A percentile compares a stretch with the other conserved stretches of the same genome.
These are phyloP conservation scores for Dissoconium aciculare DNA, from an alignment of 2,329 filamentous ascomycete species.

Conservation along the genomic window DNA sequence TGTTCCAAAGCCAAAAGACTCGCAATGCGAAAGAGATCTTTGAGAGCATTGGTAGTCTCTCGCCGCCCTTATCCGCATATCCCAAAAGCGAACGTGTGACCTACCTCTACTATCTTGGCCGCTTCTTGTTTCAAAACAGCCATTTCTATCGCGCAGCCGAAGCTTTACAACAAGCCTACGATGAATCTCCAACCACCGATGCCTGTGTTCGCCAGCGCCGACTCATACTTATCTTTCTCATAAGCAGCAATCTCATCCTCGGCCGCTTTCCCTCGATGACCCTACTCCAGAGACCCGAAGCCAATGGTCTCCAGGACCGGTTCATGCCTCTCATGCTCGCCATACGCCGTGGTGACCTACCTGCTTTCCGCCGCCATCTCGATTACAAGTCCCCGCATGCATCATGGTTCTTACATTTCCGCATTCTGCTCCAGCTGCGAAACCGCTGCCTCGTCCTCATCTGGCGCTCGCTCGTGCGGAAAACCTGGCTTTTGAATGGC, in stretches of 20 bases:
- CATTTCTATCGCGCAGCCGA: constrained; percentile 65
- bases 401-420: constrained; percentile 60
- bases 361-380: constrained; percentile 56
- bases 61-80: constrained; percentile 66
- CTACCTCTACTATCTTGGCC: constrained; percentile 86
- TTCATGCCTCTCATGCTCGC: constrained; percentile 62
- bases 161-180: constrained; percentile 65
- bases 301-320: constrained; percentile 45
- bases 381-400: constrained; percentile 39
- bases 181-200: constrained; percentile 46
- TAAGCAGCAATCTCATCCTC: constrained; percentile 68
- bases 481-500: constrained; percentile 64
- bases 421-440: constrained; percentile 59
- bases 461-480: constrained; percentile 68
- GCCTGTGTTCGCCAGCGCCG: constrained; percentile 51
- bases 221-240: constrained; percentile 68
- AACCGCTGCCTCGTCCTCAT: constrained; percentile 67
- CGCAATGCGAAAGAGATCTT: constrained; percentile 78
- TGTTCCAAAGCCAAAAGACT: constrained; percentile 77
- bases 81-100: constrained; percentile 78
- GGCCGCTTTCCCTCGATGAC: constrained; percentile 60
- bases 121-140: constrained; percentile 73
- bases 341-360: constrained; percentile 59
- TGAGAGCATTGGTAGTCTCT: constrained; percentile 69
- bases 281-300: constrained; percentile 57